Conservation (phyloP, 768 basidiomycete genomes). For the Suillus occidentalis region DNA sequence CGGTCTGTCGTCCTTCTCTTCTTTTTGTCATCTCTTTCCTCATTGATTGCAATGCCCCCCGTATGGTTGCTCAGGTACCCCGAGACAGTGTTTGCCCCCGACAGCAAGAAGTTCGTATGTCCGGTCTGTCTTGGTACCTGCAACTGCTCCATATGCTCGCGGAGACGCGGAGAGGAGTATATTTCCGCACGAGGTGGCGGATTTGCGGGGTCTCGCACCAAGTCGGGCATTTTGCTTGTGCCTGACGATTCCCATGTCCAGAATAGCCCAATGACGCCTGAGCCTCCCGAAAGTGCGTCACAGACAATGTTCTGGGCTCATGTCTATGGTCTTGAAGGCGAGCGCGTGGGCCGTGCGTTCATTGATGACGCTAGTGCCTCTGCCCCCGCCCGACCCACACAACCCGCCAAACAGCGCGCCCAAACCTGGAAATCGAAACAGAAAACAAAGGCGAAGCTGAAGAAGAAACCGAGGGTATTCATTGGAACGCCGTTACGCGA, state of each 20-base stretch:
- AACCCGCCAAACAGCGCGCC: background rate
- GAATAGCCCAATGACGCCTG: constrained; percentile 4
- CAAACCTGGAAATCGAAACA: background rate
- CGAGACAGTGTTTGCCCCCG: constrained; percentile 35
- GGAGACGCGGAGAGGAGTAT: constrained; percentile 47
- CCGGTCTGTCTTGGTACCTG: constrained; percentile 47
- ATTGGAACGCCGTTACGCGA: constrained; percentile 23
- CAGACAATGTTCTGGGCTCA: constrained; percentile 33
- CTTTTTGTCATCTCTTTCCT: constrained; percentile 6
- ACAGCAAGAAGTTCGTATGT: constrained; percentile 37
- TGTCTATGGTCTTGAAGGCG: constrained; percentile 31
- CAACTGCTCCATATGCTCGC: constrained; percentile 48
- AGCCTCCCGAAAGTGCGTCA: background rate
- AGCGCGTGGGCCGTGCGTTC: constrained; percentile 29
- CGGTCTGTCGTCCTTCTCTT: constrained; percentile 26
- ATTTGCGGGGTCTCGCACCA: constrained; percentile 22
- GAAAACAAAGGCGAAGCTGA: background rate
- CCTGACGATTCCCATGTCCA: constrained; percentile 14
- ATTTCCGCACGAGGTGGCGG: constrained; percentile 32
- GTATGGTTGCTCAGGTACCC: constrained; percentile 34
- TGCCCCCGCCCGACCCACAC: background rate
- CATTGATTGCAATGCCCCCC: background rate
- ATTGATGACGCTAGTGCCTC: background rate
- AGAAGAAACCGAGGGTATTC: constrained; percentile 22
- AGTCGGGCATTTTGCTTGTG: constrained; percentile 24